These are phyloP conservation scores for Hibiscus trionum DNA, from an alignment of 345 rosid species.

Conservation along the genomic window DNA sequence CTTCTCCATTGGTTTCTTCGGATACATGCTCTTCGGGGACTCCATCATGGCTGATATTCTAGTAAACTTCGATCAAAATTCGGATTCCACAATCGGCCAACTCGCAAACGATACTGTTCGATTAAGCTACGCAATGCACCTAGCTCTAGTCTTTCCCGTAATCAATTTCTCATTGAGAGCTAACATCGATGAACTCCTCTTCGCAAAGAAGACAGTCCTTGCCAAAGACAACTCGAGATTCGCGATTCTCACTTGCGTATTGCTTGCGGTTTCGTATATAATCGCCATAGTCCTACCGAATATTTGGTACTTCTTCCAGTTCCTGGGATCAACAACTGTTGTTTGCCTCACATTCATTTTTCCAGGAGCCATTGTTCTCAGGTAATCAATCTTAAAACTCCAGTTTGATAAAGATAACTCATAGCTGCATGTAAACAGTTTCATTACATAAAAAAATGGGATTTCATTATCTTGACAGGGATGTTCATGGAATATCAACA, in stretches of 20 bases:
- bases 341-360: conserved; percentile 81
- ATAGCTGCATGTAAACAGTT: not conserved
- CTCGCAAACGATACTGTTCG: conserved; percentile 53
- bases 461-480: conserved; percentile 18
- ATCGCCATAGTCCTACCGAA: conserved; percentile 63
- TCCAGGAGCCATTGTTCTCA: conserved; percentile 66
- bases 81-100: conserved; percentile 40
- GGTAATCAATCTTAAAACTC: conserved; percentile 24
- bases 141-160: conserved; percentile 77
- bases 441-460: not conserved
- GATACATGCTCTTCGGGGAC: conserved; percentile 77
- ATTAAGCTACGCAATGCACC: conserved; percentile 72
- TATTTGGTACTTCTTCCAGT: conserved; percentile 80
- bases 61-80: conserved; percentile 59
- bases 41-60: conserved; percentile 69
- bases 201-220: conserved; percentile 34
- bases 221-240: conserved; percentile 51
- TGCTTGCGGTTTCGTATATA: conserved; percentile 42
- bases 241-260: conserved; percentile 31
- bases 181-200: conserved; percentile 61
- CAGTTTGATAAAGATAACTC: no score
- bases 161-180: conserved; percentile 69
- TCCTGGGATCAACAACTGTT: conserved; percentile 77
- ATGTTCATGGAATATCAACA: conserved; percentile 37
- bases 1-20: conserved; percentile 54